Evolutionary conservation across 2,329 filamentous ascomycete genomes (phyloP), one percentile per base, ranked within the genome.

Genomic region (Penicillium nordicum): DNA sequence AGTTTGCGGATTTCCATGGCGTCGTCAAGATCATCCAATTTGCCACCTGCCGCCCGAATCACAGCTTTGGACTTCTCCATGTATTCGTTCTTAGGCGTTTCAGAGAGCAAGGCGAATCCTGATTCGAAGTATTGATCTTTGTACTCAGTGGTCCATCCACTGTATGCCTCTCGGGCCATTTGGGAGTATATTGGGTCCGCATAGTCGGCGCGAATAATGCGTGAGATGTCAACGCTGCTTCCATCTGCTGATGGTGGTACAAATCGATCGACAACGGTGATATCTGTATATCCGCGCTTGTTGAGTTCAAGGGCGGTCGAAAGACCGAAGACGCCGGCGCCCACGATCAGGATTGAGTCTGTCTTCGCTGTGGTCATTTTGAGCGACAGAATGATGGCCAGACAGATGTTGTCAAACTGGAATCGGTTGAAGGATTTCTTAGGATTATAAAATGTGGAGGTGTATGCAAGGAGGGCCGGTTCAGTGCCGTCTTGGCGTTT

Each of bases 101-200:
- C 64, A 0, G 69, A 66, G 12, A 70, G 50, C 44, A 72, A 48
- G 0, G 64, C 66, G 55, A 70, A 70, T n/a, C 69, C 67, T 1
- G 69, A 67, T 43, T 65, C 60, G 29, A 65, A 62, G 53, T 63
- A 68, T n/a, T 64, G 54, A 11, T 62, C 53, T 30, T 55, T 57
- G 57, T 67, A 53, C 79, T 83, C 65, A 73, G 74, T 66, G 82
- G 80, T 58, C 78, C 78, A 56, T 86, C 84, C 89, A 87, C 77
- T 71, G 67, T 88, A 88, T 2, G 90, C 90, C 51, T 84, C 79
- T 32, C 82, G 79, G 30, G 86, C 89, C 52, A 96, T 83, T 18
- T 79, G 74, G 4, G 89, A 84, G 74, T 96, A 96, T 21, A 86
- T 81, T 0, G 83, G 78, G 66, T 92, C 86, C 1, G 88, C 85